Conservation (phyloP, 2,329 filamentous ascomycete species). For the Pseudogymnoascus sp. region DNA sequence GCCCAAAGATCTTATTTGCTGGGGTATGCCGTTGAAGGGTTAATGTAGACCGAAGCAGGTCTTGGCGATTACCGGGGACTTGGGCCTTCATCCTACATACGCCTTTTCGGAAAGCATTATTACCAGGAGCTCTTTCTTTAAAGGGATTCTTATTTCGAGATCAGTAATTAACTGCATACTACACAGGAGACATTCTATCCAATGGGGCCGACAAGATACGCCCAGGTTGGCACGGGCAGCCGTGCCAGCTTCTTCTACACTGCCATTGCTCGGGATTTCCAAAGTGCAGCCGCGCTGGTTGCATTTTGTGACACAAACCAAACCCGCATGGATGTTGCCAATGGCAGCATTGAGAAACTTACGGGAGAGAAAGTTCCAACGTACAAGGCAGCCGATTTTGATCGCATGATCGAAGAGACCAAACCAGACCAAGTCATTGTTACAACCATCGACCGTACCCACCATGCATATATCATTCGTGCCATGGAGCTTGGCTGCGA, state of each 20-base stretch:
- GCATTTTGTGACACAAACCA: slow-evolving; percentile 54
- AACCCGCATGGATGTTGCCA: slow-evolving; percentile 52
- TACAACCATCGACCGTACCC: slow-evolving; percentile 56
- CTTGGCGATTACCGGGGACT: not conserved
- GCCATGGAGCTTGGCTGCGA: slow-evolving; percentile 53
- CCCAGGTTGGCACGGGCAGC: slow-evolving; percentile 52
- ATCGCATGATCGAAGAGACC: slow-evolving; percentile 49
- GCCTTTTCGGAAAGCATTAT: not conserved
- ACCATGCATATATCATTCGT: slow-evolving; percentile 52
- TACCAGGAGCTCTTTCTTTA: not conserved
- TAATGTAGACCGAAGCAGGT: not conserved
- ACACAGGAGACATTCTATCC: slow-evolving; percentile 24
- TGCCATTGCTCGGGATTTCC: slow-evolving; percentile 48
- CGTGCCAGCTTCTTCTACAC: slow-evolving; percentile 56
- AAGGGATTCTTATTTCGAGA: not conserved
- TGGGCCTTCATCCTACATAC: not conserved
- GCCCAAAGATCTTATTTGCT: not conserved
- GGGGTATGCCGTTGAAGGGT: not conserved
- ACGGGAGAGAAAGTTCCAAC: slow-evolving; percentile 45
- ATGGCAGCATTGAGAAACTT: slow-evolving; percentile 39
- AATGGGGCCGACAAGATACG: slow-evolving; percentile 34
- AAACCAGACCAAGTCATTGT: slow-evolving; percentile 55
- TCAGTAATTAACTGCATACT: not conserved
- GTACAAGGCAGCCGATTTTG: slow-evolving; percentile 48
- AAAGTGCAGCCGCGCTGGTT: slow-evolving; percentile 43